Base-by-base conservation (phyloP, 202 grass and related monocot genomes). In the Elaeis oleifera region DNA sequence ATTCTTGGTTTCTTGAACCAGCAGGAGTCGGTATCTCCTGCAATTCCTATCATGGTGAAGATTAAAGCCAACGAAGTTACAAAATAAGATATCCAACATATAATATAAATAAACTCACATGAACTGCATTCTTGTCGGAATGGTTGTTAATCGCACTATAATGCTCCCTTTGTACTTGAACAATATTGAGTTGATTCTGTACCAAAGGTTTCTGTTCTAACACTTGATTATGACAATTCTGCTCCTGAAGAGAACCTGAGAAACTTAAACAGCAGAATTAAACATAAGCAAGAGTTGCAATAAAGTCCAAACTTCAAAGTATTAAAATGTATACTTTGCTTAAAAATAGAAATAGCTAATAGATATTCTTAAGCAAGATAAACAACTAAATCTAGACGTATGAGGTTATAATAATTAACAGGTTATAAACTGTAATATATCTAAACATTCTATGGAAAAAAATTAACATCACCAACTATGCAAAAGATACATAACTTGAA, bases 1-100 rank as follows among this genome's bases (percentile, higher is more conserved):
- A 77, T 49, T 86, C 84, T 99, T 23, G 85, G 85, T 83, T 99
- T 78, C 82, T 99, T 79, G 80, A 92, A 81, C 80, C 66, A 83
- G 73, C 62, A 70, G 76, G 75, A 69, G 81, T 51, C n/a, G 74
- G 39, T 76, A 81, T 76, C 69, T 94, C 83, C 85, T 86, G 70
- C 53, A 73, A 44, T 54, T 53, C 9, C 48, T 48, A 74, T 54
- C 72, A 67, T 21, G 67, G 67, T 48, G 54, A 59, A 75, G 50
- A 31, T 52, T 32, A 13, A 73, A 76, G 72, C 58, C 62, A 73
- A 16, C 59, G 53, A 59, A 68, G 58, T 29, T 67, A 71, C 71
- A 56, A 11, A 23, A 58, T 59, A 6, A 63, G 16, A 66, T 44
- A 78, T 14, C 8, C 36, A 64, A 71, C 70, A 85, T 71, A 13